A percentile compares a stretch with the other conserved stretches of the same genome.
Conservation (phyloP, 2,329 filamentous ascomycete genomes). For the Aspergillus tubingensis region DNA sequence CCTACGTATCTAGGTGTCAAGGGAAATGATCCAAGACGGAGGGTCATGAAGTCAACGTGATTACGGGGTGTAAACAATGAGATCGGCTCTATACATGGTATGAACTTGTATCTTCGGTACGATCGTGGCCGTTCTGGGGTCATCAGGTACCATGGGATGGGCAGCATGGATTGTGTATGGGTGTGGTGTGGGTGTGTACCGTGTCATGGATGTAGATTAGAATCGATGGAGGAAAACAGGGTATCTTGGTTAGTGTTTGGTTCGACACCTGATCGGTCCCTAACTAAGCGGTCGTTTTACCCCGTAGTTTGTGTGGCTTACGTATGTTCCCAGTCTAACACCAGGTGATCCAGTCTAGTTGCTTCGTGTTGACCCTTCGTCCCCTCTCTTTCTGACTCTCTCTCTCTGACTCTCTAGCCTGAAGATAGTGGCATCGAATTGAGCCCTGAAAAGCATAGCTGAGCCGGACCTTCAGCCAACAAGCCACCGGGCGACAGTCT, state of each 20-base stretch:
- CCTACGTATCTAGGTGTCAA: constrained; percentile 19
- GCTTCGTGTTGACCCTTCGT: neutral
- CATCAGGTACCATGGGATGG: no score
- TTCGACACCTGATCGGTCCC: neutral
- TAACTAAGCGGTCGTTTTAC: neutral
- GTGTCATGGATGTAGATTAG: no score
- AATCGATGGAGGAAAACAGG: no score
- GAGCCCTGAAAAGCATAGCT: neutral
- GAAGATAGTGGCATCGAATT: neutral
- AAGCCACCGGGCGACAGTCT: neutral
- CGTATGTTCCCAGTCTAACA: neutral
- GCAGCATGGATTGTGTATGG: no score
- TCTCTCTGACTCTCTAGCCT: neutral
- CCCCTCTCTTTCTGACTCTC: no score
- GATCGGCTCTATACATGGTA: no score
- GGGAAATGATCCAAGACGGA: neutral
- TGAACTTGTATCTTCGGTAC: no score
- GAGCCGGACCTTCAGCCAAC: neutral
- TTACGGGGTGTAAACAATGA: no score
- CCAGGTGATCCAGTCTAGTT: neutral
- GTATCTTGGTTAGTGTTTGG: neutral
- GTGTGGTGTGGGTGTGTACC: no score
- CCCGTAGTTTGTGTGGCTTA: constrained; percentile 4
- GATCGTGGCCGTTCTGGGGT: no score
- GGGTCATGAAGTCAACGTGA: no score